phyloP scores from a whole-genome alignment of 2,329 filamentous ascomycete genomes.

The Botrytis sinoallii region DNA sequence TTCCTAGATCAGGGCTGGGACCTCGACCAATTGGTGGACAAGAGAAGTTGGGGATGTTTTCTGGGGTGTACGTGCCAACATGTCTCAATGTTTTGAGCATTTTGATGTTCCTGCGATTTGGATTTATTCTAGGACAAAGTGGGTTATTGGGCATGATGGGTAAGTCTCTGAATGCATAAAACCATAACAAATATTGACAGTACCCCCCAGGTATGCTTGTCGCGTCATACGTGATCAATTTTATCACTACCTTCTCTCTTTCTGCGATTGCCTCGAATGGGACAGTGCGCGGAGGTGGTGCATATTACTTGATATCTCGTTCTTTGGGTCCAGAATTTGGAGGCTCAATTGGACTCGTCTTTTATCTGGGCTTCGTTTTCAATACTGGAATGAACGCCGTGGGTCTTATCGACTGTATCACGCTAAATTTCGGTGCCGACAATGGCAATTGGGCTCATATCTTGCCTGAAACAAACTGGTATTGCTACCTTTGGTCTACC shows the following conservation, averaged over 20 bases:
- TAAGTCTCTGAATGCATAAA: not conserved
- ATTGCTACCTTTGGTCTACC: conserved; percentile 72
- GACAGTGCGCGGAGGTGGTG: conserved; percentile 81
- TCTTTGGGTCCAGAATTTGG: conserved; percentile 86
- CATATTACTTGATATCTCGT: conserved; percentile 85
- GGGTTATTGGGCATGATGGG: conserved; percentile 20
- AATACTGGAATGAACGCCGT: conserved; percentile 87
- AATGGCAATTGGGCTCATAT: conserved; percentile 56
- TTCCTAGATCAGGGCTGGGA: conserved; percentile 40
- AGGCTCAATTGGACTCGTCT: conserved; percentile 81
- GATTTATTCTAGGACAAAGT: conserved; percentile 66
- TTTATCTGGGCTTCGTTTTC: conserved; percentile 85
- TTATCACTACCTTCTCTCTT: conserved; percentile 81
- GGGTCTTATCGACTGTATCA: conserved; percentile 78
- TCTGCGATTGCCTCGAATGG: conserved; percentile 89
- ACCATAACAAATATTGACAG: not conserved
- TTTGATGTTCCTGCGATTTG: conserved; percentile 88
- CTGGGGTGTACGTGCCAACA: conserved; percentile 83
- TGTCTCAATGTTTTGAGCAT: conserved; percentile 86
- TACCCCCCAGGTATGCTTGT: conserved; percentile 54
- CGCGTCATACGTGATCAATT: conserved; percentile 73
- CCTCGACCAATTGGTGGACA: conserved; percentile 41
- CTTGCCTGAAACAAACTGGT: conserved; percentile 72
- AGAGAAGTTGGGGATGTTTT: conserved; percentile 71
- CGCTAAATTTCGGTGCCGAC: conserved; percentile 64